Percentiles rank a stretch among this genome's conserved stretches.
Conservation (phyloP, 1,139 yeast species). For the Saccharomyces hybrid region DNA sequence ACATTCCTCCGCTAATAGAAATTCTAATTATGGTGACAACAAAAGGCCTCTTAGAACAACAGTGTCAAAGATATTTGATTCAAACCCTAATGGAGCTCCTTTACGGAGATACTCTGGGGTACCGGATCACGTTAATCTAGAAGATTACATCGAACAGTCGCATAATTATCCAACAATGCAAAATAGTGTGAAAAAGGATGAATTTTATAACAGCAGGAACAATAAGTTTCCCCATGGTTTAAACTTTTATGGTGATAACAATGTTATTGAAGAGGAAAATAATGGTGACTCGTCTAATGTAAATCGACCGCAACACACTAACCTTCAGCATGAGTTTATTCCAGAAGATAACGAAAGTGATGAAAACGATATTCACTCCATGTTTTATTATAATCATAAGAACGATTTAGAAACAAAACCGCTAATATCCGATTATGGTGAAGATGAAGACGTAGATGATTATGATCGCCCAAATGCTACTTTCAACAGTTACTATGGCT, state of each 20-base stretch:
- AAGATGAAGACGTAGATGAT: constrained; percentile 27
- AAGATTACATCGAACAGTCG: constrained; percentile 43
- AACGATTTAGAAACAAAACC: constrained; percentile 27
- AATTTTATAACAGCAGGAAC: constrained; percentile 7
- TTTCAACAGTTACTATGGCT: constrained; percentile 4
- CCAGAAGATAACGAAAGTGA: constrained; percentile 11
- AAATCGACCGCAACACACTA: not conserved
- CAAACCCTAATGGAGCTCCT: constrained; percentile 43
- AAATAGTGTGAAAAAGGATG: constrained; percentile 7
- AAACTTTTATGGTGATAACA: constrained; percentile 3
- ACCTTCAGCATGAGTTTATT: constrained; percentile 4
- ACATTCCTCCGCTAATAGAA: constrained; percentile 6
- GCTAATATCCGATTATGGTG: constrained; percentile 28
- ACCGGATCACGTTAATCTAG: constrained; percentile 60
- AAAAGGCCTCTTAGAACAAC: constrained; percentile 49
- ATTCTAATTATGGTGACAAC: constrained; percentile 7
- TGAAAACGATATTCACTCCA: constrained; percentile 29
- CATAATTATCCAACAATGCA: constrained; percentile 40
- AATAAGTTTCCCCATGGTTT: constrained; percentile 1
- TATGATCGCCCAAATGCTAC: constrained; percentile 23
- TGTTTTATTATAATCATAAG: constrained; percentile 29
- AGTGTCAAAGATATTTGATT: constrained; percentile 63
- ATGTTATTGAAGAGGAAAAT: constrained; percentile 10
- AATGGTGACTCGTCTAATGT: constrained; percentile 3
- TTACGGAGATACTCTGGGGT: constrained; percentile 67